Base-by-base conservation (phyloP, 2,329 filamentous ascomycete species). In the Penicillium sp. region DNA sequence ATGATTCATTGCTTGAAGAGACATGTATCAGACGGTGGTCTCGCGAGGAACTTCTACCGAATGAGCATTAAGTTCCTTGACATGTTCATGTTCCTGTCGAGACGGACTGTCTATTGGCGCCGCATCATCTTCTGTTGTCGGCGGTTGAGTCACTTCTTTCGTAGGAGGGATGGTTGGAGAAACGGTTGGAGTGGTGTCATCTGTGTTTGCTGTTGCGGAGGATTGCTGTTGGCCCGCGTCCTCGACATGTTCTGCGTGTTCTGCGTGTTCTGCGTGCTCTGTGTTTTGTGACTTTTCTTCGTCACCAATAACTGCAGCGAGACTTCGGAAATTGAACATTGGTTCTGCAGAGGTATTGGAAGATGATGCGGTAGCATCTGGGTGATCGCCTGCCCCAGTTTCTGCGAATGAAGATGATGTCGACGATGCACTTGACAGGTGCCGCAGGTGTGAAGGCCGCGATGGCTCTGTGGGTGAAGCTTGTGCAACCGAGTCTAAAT, bases 251-350 rank as follows among this genome's bases (percentile, higher is more conserved):
- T 73, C 53, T 16, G 53, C 47, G 60, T 75, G 72, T 49, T 73
- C 53, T 16, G 53, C 47, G 24, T 51, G 53, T 40, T 50, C 47
- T 24, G 47, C 28, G 33, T 57, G 49, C 47, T 47, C 71, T 5
- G 64, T 55, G 38, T 65, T 67, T 6, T 71, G 70, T 8, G 67
- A 68, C 56, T 81, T 79, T 43, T 85, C 82, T 50, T 85, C 81
- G 40, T 82, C 84, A 0, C 87, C 89, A 28, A 97, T 89, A 70
- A 95, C 90, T 60, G 90, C 89, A 1, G 90, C 89, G 21, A 97
- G 76, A 63, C 91, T 96, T 56, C 86, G 82, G 68, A 97, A 97
- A 71, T 96, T 97, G 73, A 96, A 94, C 83, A 96, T 85, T 3
- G 91, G 84, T 68, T 97, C 92, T 0, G 81, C 76, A 47, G 80